These are phyloP conservation scores for Euclidium syriacum DNA, from an alignment of 345 rosid genomes.

Conservation along the genomic window DNA sequence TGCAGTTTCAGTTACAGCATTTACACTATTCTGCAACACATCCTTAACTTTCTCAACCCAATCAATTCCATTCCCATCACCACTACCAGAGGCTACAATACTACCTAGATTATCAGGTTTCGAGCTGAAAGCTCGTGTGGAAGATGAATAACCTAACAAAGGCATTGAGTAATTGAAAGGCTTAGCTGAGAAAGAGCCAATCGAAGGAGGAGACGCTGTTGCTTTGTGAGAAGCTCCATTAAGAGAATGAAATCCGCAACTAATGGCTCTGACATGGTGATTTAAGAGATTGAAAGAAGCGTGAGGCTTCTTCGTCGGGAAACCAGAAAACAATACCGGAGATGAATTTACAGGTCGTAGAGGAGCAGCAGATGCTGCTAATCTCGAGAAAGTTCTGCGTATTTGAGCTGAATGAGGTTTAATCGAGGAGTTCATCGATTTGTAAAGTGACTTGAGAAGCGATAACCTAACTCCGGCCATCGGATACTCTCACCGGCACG, in stretches of 20 bases:
- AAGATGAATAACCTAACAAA: conserved; percentile 22
- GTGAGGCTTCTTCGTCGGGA: conserved; percentile 5
- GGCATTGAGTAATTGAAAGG: conserved; percentile 35
- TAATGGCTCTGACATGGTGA: conserved; percentile 5
- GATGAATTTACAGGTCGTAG: conserved; percentile 20
- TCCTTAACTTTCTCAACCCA: conserved; percentile 58
- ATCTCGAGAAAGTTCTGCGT: conserved; percentile 3
- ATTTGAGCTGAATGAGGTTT: conserved; percentile 13
- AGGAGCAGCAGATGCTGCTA: conserved; percentile 19
- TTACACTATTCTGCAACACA: conserved; percentile 42
- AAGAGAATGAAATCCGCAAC: not conserved
- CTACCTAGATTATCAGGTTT: conserved; percentile 35
- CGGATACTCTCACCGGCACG: not conserved
- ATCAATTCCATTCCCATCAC: conserved; percentile 38
- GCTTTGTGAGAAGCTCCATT: conserved; percentile 6
- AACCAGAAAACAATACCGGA: conserved; percentile 7
- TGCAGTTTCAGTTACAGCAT: conserved; percentile 44
- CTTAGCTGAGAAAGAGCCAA: conserved; percentile 17
- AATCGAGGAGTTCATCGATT: conserved; percentile 18
- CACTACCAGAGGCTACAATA: conserved; percentile 30
- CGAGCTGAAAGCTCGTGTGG: conserved; percentile 44
- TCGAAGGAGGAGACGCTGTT: conserved; percentile 11
- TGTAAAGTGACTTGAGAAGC: conserved; percentile 33
- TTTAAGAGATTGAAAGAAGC: conserved; percentile 15
- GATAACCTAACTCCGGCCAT: conserved; percentile 48